phyloP scores from a whole-genome alignment of 306 rosid genomes.

The Lathyrus sativus region DNA sequence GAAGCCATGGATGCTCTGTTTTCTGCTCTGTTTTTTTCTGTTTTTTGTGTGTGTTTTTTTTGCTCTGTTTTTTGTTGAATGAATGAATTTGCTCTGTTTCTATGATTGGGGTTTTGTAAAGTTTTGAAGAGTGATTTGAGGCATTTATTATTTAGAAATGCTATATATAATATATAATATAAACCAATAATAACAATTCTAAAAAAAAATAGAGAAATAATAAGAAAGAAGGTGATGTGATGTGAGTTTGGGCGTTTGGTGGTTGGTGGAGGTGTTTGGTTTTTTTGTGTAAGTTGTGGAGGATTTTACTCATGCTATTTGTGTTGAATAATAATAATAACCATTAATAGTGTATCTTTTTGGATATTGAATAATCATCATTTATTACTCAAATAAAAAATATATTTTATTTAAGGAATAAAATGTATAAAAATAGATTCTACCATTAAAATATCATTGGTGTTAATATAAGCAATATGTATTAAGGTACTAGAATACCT shows the following conservation, averaged over 20 bases:
- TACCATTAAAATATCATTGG: too few species aligned
- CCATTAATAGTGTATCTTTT: background rate
- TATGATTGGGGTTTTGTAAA: background rate
- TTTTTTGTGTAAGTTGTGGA: background rate
- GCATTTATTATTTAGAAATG: background rate
- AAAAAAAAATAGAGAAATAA: slow-evolving; percentile 2
- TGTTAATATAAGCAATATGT: too few species aligned
- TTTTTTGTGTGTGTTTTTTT: background rate
- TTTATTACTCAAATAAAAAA: background rate
- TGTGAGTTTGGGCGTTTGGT: background rate
- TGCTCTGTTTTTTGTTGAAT: background rate
- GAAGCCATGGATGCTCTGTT: slow-evolving; percentile 52
- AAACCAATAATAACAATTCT: background rate
- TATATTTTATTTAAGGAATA: too few species aligned
- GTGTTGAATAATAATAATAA: background rate
- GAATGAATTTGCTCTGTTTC: background rate
- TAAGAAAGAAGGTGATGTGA: background rate
- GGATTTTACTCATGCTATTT: slow-evolving; percentile 3
- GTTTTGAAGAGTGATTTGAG: background rate
- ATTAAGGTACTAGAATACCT: too few species aligned
- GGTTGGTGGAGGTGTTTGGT: slow-evolving; percentile 4
- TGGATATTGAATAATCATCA: background rate
- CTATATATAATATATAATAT: slow-evolving; percentile 31
- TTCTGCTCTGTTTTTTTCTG: too few species aligned
- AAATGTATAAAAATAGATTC: too few species aligned